Conservation (phyloP, 2,329 filamentous ascomycete genomes). For the Xylaria sp. region DNA sequence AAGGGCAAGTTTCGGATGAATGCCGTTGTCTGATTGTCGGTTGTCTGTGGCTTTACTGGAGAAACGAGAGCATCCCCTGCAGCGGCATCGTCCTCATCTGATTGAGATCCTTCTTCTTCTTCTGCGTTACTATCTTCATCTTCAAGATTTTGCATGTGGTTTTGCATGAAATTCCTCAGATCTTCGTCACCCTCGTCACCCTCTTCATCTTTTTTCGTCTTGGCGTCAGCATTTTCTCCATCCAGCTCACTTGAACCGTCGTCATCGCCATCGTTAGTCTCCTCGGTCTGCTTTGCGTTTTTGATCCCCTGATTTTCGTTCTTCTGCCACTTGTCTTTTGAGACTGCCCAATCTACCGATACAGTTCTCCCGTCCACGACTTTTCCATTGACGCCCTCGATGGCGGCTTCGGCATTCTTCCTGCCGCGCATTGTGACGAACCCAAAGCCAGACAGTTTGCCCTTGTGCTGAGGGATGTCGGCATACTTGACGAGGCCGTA, state of each 20-base stretch:
- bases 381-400: constrained; percentile 88
- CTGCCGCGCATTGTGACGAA: constrained; percentile 89
- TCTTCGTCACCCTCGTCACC: constrained; percentile 49
- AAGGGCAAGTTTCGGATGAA: constrained; percentile 97
- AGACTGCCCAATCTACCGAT: constrained; percentile 96
- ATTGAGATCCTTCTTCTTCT: constrained; percentile 51
- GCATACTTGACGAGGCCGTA: constrained; percentile 93
- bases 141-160: constrained; percentile 66
- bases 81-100: constrained; percentile 52
- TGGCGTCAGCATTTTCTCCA: constrained; percentile 52
- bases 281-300: constrained; percentile 41
- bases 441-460: constrained; percentile 85
- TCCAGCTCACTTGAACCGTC: constrained; percentile 48
- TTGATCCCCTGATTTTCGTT: constrained; percentile 54
- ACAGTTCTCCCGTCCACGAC: constrained; percentile 86
- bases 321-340: constrained; percentile 85
- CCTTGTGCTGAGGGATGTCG: constrained; percentile 81
- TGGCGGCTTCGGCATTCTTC: constrained; percentile 90
- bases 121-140: constrained; percentile 65
- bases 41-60: constrained; percentile 51
- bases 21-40: constrained; percentile 78
- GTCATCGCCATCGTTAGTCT: constrained; percentile 45
- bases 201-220: constrained; percentile 56
- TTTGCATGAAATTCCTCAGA: constrained; percentile 67
- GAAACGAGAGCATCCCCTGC: constrained; percentile 43